A percentile compares a stretch with the other conserved stretches of the same genome.
Evolutionary conservation across 2,329 filamentous ascomycete species (phyloP).

Genomic region (Clarireedia paspali): DNA sequence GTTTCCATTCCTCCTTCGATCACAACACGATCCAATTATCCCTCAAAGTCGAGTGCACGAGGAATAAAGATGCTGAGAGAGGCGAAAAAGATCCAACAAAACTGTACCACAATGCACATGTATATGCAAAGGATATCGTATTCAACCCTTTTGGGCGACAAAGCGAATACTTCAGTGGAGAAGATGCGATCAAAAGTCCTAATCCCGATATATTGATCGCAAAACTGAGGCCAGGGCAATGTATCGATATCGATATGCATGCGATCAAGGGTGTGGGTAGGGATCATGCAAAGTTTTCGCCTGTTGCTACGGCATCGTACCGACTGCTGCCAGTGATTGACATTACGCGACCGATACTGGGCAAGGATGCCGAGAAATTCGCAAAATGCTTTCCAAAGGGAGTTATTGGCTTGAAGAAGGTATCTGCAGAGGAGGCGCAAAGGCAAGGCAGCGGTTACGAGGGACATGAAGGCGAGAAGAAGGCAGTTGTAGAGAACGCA

Average conservation of each 20-base stretch:
- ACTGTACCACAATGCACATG: conserved; percentile 77
- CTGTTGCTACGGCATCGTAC: conserved; percentile 91
- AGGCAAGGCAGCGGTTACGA: conserved; percentile 57
- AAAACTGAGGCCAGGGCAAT: conserved; percentile 86
- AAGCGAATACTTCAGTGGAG: conserved; percentile 58
- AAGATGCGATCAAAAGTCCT: conserved; percentile 62
- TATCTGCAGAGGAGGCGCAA: conserved; percentile 59
- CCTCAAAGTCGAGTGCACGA: conserved; percentile 72
- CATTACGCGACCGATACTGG: conserved; percentile 77
- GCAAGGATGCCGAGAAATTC: conserved; percentile 83
- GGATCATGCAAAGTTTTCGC: conserved; percentile 96
- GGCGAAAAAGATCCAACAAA: conserved; percentile 74
- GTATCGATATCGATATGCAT: conserved; percentile 80
- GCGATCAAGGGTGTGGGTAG: conserved; percentile 90
- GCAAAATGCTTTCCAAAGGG: conserved; percentile 80
- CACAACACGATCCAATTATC: conserved; percentile 80
- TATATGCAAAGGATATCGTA: conserved; percentile 70
- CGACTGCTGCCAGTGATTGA: conserved; percentile 81
- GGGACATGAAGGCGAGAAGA: conserved; percentile 68
- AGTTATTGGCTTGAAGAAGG: conserved; percentile 72
- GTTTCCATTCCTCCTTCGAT: conserved; percentile 55
- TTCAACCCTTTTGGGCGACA: conserved; percentile 74
- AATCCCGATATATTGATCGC: conserved; percentile 92
- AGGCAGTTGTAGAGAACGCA: conserved; percentile 79
- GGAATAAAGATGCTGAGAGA: conserved; percentile 63